Base-by-base conservation (phyloP, 2,329 filamentous ascomycete genomes). In the Aspergillus ochraceoroseus region DNA sequence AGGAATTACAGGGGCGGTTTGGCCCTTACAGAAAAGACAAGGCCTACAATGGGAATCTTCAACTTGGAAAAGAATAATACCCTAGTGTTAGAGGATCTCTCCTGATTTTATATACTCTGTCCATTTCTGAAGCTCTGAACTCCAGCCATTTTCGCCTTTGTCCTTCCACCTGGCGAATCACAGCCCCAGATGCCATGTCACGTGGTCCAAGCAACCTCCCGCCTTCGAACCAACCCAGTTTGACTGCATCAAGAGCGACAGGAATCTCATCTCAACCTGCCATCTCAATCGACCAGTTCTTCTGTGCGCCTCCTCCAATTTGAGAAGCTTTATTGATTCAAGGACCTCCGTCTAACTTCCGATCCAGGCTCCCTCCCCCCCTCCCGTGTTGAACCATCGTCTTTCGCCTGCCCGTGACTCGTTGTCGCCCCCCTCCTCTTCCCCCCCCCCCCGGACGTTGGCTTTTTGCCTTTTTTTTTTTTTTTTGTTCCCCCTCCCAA, bases 221-320 rank as follows among this genome's bases (percentile, higher is more conserved):
- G 63, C 61, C 60, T 59, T 64, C 53, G 59, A 63, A 60, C 61
- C 63, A 65, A 65, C 64, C 59, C 59, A 56, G 56, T 58, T 50
- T 22, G 20, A 44, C 47, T 51, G 50, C 52, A 47, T 49, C 52
- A 48, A 39, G 43, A 33, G 33, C 38, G 49, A 48, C 48, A 46
- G 44, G 52, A 43, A 52, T 38, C 46, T 53, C 59, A 54, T 58
- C 56, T 57, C 48, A 49, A 51, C 48, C 38, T 43, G 46, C 20
- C 41, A 43, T 44, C 36, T 51, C 47, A 25, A 43, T 47, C 22
- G 32, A 29, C 29, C 25, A 27, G 18, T 29, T 33, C 18, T 22
- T 30, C 30, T 32, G 43, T 48, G 45, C 43, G 41, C 44, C 32
- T 32, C 47, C 38, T 39, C n/a, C 27, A 31, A 28, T 30, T 27